Evolutionary conservation across 75 land plant species (phyloP), one percentile per base, ranked within the genome.

Genomic region (Adiantum capillusveneris): DNA sequence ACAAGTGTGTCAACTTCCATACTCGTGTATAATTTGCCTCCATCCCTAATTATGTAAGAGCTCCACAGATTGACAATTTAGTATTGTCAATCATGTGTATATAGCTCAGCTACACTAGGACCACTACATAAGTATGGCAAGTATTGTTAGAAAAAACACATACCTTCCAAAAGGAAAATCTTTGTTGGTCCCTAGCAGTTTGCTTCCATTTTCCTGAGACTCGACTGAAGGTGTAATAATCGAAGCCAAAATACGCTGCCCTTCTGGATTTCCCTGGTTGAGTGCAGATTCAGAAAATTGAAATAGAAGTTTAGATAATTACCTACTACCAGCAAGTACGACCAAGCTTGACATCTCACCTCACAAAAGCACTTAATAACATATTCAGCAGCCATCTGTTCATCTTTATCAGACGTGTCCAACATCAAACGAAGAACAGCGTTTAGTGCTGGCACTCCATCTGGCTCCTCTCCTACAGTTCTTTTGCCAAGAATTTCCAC

Each of bases 141-240:
- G n/a, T n/a, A n/a, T n/a, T n/a, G n/a, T n/a, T n/a, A n/a, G n/a
- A n/a, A n/a, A n/a, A n/a, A n/a, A n/a, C n/a, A n/a, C n/a, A n/a
- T 28, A 87, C 99, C 97, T 95, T 76, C 99, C 99, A 82, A 95
- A 95, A 46, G 99, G 78, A 57, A 86, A 54, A 25, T 65, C 63
- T 29, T 70, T 63, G 13, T 70, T 76, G 58, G 69, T 81, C 44
- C 82, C 84, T 17, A 63, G 64, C 28, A 58, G 28, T 0, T 53
- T 58, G 62, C 44, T 71, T 29, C 64, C 76, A 65, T 67, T 63
- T 44, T 52, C 50, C 58, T 58, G 58, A 44, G 82, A 76, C 14
- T 82, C 70, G 25, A 80, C 80, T 62, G 83, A 79, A 62, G 97
- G 88, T 65, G 73, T 81, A 30, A 94, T 75, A 9, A 97, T 87